Evolutionary conservation across 2,329 filamentous ascomycete species (phyloP).

Genomic region (Claviceps humidiphila): DNA sequence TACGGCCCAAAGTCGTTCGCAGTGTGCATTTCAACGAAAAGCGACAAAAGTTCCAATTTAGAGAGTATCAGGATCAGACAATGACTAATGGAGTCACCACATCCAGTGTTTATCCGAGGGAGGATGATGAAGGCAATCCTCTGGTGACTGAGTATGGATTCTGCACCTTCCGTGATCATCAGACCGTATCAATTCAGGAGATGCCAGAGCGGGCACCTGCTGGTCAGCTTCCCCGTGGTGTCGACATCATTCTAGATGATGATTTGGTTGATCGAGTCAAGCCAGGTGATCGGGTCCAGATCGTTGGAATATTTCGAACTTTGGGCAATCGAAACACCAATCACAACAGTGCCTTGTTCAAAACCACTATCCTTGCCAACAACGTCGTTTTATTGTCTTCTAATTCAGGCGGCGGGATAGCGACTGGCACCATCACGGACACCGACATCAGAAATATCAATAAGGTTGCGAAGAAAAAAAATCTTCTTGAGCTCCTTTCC

Average conservation of each 20-base stretch:
- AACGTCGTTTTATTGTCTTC: slow-evolving; percentile 90
- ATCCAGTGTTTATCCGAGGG: slow-evolving; percentile 83
- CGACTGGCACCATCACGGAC: slow-evolving; percentile 84
- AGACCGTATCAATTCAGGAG: slow-evolving; percentile 96
- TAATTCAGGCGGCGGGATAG: slow-evolving; percentile 89
- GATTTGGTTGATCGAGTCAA: slow-evolving; percentile 92
- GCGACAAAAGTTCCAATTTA: slow-evolving; percentile 73
- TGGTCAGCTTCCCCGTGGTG: slow-evolving; percentile 84
- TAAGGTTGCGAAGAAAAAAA: slow-evolving; percentile 88
- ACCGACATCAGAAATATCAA: slow-evolving; percentile 98
- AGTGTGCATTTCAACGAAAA: slow-evolving; percentile 93
- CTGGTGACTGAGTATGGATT: slow-evolving; percentile 92
- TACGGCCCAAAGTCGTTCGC: slow-evolving; percentile 93
- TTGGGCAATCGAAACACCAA: slow-evolving; percentile 89
- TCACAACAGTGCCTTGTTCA: slow-evolving; percentile 84
- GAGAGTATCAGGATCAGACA: slow-evolving; percentile 90
- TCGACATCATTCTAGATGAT: slow-evolving; percentile 93
- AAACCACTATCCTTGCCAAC: slow-evolving; percentile 86
- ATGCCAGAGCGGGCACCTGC: slow-evolving; percentile 96
- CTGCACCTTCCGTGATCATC: slow-evolving; percentile 90
- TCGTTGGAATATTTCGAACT: slow-evolving; percentile 92
- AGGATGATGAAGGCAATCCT: slow-evolving; percentile 86
- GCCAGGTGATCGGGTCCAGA: slow-evolving; percentile 87
- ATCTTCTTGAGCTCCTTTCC: slow-evolving; percentile 82
- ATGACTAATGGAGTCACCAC: slow-evolving; percentile 89